These are phyloP conservation scores for Penicillium sp. DNA, from an alignment of 2,329 filamentous ascomycete species.

Conservation along the genomic window DNA sequence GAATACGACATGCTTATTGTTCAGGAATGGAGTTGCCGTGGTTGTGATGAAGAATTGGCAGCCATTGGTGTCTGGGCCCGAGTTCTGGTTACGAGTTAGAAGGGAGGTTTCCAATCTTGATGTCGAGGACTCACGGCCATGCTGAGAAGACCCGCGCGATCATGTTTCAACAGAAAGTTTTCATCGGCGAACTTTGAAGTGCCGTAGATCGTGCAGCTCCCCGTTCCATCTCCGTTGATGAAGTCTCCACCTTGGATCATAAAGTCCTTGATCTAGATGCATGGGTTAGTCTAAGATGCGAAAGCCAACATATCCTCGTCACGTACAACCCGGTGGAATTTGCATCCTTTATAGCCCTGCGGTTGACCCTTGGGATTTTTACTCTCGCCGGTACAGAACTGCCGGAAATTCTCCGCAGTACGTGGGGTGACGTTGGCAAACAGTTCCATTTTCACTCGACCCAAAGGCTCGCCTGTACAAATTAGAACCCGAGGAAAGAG, in stretches of 20 bases:
- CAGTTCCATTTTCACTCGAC: conserved; percentile 85
- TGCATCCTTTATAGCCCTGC: conserved; percentile 91
- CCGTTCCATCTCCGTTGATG: conserved; percentile 86
- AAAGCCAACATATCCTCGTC: conserved; percentile 16
- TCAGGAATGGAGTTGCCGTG: conserved; percentile 78
- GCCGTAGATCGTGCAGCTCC: conserved; percentile 84
- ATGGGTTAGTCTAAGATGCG: background rate
- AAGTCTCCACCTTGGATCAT: conserved; percentile 99
- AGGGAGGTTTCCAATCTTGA: background rate
- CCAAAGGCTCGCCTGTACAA: conserved; percentile 73
- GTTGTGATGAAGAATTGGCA: conserved; percentile 98
- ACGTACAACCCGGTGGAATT: conserved; percentile 87
- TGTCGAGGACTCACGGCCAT: conserved; percentile 72
- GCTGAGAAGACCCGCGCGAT: conserved; percentile 74
- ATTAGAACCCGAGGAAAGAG: background rate
- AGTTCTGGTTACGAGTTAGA: conserved; percentile 60
- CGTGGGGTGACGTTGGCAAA: conserved; percentile 80
- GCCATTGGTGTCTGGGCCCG: conserved; percentile 88
- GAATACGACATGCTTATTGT: conserved; percentile 94
- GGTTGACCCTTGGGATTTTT: conserved; percentile 74
- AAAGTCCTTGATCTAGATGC: conserved; percentile 78
- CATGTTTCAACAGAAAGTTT: conserved; percentile 79
- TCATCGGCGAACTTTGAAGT: conserved; percentile 83
- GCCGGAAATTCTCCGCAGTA: conserved; percentile 94
- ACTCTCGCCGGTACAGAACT: conserved; percentile 92